These are phyloP conservation scores for Phyllosticta capitalensis DNA, from an alignment of 2,329 filamentous ascomycete species.

Conservation along the genomic window DNA sequence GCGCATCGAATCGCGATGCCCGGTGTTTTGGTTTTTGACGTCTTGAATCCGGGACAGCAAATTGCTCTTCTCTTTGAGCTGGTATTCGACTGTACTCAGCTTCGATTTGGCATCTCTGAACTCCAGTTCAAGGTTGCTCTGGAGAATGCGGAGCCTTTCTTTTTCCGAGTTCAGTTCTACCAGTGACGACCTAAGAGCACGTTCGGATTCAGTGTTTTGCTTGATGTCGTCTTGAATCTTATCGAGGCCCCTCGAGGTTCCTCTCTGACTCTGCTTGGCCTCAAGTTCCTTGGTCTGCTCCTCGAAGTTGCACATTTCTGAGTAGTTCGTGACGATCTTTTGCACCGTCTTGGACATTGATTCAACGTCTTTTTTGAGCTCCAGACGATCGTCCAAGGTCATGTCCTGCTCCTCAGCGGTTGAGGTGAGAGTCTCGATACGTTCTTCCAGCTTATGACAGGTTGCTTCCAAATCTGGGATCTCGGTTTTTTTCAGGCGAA, in stretches of 20 bases:
- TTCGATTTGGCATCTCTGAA: conserved; percentile 65
- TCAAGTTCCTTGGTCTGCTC: conserved; percentile 65
- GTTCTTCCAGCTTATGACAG: conserved; percentile 40
- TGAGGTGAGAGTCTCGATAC: conserved; percentile 29
- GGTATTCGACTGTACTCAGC: conserved; percentile 58
- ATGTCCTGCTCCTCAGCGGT: conserved; percentile 56
- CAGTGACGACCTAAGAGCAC: conserved; percentile 53
- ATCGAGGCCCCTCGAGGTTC: conserved; percentile 60
- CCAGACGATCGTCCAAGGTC: conserved; percentile 50
- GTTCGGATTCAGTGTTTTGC: conserved; percentile 56
- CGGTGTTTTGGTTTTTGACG: conserved; percentile 56
- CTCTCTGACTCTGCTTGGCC: conserved; percentile 62
- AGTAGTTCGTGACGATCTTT: conserved; percentile 62
- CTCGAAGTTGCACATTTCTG: conserved; percentile 63
- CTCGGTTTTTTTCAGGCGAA: conserved; percentile 56
- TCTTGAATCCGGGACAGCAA: conserved; percentile 64
- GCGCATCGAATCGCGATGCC: conserved; percentile 61
- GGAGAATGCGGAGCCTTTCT: conserved; percentile 58
- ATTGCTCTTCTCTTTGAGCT: conserved; percentile 71
- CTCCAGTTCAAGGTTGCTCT: conserved; percentile 66
- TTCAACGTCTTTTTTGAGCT: conserved; percentile 64
- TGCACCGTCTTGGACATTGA: conserved; percentile 65
- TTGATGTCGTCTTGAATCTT: conserved; percentile 74
- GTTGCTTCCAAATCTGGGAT: conserved; percentile 61
- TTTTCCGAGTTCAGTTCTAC: conserved; percentile 58